These are phyloP conservation scores for Ascochyta koolunga DNA, from an alignment of 2,329 filamentous ascomycete genomes.

Conservation along the genomic window DNA sequence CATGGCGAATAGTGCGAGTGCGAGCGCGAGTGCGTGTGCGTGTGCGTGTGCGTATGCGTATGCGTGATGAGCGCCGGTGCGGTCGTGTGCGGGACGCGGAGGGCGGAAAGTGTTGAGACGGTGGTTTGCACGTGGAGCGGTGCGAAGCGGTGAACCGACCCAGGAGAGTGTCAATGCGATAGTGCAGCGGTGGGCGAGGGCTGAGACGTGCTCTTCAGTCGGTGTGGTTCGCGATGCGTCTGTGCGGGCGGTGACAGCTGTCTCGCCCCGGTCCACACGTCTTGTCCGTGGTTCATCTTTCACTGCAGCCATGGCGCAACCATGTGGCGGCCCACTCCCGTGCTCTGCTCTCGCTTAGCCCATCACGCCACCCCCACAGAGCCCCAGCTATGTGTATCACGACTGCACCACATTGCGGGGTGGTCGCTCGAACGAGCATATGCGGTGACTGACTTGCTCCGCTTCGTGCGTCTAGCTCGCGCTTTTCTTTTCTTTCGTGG, in stretches of 20 bases:
- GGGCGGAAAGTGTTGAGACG: constrained; percentile 5
- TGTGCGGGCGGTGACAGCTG: constrained; percentile 25
- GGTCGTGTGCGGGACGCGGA: constrained; percentile 19
- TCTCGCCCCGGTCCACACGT: constrained; percentile 2
- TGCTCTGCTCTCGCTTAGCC: constrained; percentile 8
- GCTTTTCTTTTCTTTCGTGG: constrained; percentile 8
- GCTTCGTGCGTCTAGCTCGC: constrained; percentile 11
- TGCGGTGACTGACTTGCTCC: constrained; percentile 21
- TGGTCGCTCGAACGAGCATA: constrained; percentile 13
- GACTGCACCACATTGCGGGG: constrained; percentile 24
- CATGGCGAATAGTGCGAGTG: constrained; percentile 29
- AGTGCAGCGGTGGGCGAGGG: constrained; percentile 1
- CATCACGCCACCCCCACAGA: constrained; percentile 9
- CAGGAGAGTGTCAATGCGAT: constrained; percentile 7
- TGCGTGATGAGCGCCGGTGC: too few relatives aligned
- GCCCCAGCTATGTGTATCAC: constrained; percentile 18
- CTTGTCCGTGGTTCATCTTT: constrained; percentile 12
- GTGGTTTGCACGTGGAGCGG: constrained; percentile 10
- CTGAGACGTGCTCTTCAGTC: constrained; percentile 14
- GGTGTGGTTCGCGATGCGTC: constrained; percentile 13
- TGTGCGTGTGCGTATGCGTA: too few relatives aligned
- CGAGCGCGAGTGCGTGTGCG: too few relatives aligned
- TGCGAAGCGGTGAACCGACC: constrained; percentile 15
- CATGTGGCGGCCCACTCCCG: constrained; percentile 4
- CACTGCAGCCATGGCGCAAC: constrained; percentile 4